These are phyloP conservation scores for Acer saccharum DNA, from an alignment of 345 rosid genomes.

Conservation along the genomic window DNA sequence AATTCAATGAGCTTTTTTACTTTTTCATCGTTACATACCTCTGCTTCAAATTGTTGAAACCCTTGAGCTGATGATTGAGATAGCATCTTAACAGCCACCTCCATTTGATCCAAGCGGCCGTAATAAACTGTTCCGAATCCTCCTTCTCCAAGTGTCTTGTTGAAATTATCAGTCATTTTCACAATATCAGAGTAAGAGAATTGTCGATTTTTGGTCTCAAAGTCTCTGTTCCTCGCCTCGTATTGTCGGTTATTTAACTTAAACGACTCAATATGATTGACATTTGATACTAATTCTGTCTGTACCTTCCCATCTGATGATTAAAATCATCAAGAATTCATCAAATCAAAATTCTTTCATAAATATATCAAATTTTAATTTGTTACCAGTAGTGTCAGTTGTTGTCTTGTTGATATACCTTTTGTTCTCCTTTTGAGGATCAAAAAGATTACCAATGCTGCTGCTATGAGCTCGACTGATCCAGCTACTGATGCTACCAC, in stretches of 20 bases:
- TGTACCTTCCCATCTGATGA: background rate
- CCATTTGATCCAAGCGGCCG: background rate
- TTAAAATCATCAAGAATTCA: background rate
- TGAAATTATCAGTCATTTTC: slow-evolving; percentile 26
- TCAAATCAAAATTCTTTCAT: background rate
- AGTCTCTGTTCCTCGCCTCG: background rate
- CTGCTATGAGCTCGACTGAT: slow-evolving; percentile 22
- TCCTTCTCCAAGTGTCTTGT: background rate
- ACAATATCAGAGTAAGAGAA: slow-evolving; percentile 25
- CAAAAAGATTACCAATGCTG: slow-evolving; percentile 25
- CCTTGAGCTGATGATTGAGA: slow-evolving; percentile 29
- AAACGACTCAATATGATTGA: background rate
- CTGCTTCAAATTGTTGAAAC: background rate
- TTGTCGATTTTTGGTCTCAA: background rate
- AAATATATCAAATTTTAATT: background rate
- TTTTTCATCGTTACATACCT: background rate
- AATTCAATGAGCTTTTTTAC: too few species aligned
- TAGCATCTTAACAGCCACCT: slow-evolving; percentile 34
- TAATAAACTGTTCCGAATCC: slow-evolving; percentile 13
- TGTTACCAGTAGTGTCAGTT: background rate
- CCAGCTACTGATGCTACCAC: slow-evolving; percentile 33
- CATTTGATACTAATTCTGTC: background rate
- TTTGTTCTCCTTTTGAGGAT: slow-evolving; percentile 25
- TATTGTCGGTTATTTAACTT: slow-evolving; percentile 23
- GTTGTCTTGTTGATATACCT: slow-evolving; percentile 13